Evolutionary conservation across 1,139 yeast species (phyloP).

Genomic region (Tardiomyces depauwii): DNA sequence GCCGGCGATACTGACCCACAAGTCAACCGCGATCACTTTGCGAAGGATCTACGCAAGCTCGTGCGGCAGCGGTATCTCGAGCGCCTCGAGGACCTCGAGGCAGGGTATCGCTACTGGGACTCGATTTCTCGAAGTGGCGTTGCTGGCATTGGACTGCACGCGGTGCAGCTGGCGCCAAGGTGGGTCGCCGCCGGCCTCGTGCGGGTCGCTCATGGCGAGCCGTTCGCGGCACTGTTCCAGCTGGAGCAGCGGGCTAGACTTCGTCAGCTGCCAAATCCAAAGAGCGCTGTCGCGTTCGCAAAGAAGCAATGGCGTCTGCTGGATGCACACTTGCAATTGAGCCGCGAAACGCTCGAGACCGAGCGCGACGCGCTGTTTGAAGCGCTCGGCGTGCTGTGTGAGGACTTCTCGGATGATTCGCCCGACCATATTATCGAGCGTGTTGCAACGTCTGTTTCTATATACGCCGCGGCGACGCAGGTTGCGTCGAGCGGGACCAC

Average conservation of each 20-base stretch:
- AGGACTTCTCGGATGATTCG: not conserved
- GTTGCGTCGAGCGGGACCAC: not conserved
- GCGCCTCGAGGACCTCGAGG: not conserved
- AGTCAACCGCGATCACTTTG: not conserved
- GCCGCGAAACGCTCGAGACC: constrained; percentile 1
- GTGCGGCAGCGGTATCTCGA: not conserved
- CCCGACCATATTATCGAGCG: not conserved
- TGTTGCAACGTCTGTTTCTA: not conserved
- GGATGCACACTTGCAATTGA: not conserved
- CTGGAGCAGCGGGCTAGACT: not conserved
- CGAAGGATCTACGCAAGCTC: not conserved
- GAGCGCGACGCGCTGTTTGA: constrained; percentile 1
- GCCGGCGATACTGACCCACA: no score
- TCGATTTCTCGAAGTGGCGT: not conserved
- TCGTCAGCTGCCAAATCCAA: not conserved
- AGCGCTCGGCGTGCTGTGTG: not conserved
- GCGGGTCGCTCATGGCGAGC: not conserved
- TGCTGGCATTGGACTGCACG: not conserved
- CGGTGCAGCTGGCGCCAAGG: not conserved
- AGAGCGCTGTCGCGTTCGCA: not conserved
- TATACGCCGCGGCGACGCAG: not conserved
- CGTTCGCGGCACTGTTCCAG: not conserved
- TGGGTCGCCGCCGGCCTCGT: not conserved
- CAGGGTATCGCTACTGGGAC: not conserved
- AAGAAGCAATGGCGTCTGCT: not conserved